Percentiles rank a stretch among this genome's conserved stretches.
phyloP scores from a whole-genome alignment of 345 rosid genomes.

The Dovyalis caffra region DNA sequence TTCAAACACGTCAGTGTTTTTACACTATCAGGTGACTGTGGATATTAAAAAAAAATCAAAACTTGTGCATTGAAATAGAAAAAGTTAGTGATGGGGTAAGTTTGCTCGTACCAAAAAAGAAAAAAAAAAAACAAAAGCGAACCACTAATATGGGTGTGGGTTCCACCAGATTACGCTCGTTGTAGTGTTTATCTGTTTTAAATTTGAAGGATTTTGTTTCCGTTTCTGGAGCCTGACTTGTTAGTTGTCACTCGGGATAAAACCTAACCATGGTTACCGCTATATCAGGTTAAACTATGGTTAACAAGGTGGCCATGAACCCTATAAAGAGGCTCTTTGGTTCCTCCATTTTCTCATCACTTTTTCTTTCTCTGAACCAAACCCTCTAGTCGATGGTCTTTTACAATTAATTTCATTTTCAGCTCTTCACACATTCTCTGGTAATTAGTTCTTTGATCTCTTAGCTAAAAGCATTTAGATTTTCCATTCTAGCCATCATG shows the following conservation, averaged over 20 bases:
- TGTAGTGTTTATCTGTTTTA: background rate
- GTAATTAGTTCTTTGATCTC: background rate
- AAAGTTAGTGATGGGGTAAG: too few relatives aligned
- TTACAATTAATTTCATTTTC: background rate
- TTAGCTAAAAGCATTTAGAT: background rate
- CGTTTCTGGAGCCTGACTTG: background rate
- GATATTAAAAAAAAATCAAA: too few relatives aligned
- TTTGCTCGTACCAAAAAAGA: too few relatives aligned
- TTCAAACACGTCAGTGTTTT: too few relatives aligned
- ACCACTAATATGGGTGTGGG: background rate
- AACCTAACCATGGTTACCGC: constrained; percentile 34
- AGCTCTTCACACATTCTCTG: background rate
- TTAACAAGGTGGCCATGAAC: constrained; percentile 10
- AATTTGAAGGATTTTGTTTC: background rate
- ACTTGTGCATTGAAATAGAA: too few relatives aligned
- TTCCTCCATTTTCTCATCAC: background rate
- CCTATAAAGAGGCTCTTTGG: constrained; percentile 13
- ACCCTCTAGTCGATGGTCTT: background rate
- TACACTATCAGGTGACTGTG: too few relatives aligned
- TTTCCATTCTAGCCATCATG: background rate
- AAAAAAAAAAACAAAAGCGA: too few relatives aligned
- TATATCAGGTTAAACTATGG: background rate
- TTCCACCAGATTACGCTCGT: background rate
- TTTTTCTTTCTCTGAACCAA: background rate
- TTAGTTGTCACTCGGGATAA: constrained; percentile 16